Evolutionary conservation across 1,139 yeast species (phyloP), one percentile per base, ranked within the genome.

Genomic region (Williopsis jadinii): DNA sequence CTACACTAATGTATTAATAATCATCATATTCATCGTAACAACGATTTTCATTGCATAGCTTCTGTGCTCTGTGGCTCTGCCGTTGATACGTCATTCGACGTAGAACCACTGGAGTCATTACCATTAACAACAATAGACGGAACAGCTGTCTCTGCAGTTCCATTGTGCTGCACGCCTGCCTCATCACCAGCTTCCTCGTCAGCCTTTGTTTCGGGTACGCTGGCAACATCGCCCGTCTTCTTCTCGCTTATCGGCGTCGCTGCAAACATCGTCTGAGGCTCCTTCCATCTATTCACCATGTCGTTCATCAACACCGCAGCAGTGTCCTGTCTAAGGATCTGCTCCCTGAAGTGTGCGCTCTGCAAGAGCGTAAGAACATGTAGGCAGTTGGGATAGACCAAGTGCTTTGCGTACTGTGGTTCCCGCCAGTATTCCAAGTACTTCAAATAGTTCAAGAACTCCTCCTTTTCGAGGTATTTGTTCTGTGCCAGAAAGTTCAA

Each of bases 211-310:
- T 12, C 27, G 8, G 13, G 32, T 27, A 11, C 31, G 12, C 19
- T 32, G 8, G 31, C 37, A 13, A 30, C 15, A 28, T 28, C 30
- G 6, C 32, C 30, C 11, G 32, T 30, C 33, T 36, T 39, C 19
- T 33, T 29, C 19, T 34, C 34, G 11, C 13, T 32, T 9, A 34
- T 34, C 32, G 58, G 58, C 14, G 54, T 47, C 3, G 56, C 43
- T 8, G 56, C 56, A 44, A 54, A 54, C 10, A 50, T 47, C 11
- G 46, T 41, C 37, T 51, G 55, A 30, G 56, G 58, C 33, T 65
- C 71, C 54, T 71, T 79, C 88, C 90, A 83, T 48, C 83, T 66
- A 41, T 73, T 71, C 12, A 80, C 87, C 92, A 83, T 83, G 55
- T 82, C 90, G 52, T 80, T 80, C 81, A 79, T 81, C 50, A 79